Evolutionary conservation across 2,329 filamentous ascomycete species (phyloP).

Genomic region (Pyrenophora graminea): DNA sequence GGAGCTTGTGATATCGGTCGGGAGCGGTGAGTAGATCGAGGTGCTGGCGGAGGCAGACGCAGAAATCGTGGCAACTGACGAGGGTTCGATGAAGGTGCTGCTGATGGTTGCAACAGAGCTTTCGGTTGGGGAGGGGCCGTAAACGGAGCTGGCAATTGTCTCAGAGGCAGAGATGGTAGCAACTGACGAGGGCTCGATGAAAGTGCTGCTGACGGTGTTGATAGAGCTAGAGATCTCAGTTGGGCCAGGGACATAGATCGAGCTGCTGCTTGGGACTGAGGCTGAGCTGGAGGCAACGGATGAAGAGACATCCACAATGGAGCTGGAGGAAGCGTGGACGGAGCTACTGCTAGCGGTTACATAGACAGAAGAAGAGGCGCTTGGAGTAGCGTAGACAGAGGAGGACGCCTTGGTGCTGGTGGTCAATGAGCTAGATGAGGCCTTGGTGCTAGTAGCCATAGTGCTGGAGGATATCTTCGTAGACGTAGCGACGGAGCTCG

Average conservation of each 20-base stretch:
- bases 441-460: neutral
- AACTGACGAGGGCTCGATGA: conserved; percentile 1
- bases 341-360: conserved; percentile 3
- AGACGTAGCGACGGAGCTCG: neutral
- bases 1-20: neutral
- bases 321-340: conserved; percentile 2
- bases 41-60: neutral
- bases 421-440: neutral
- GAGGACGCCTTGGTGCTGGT: neutral
- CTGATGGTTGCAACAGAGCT: conserved; percentile 5
- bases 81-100: conserved; percentile 3
- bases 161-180: neutral
- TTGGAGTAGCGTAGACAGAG: conserved; percentile 4
- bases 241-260: conserved; percentile 1
- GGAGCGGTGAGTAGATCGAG: neutral
- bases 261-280: conserved; percentile 2
- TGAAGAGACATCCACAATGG: neutral
- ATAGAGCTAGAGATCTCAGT: neutral
- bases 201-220: neutral
- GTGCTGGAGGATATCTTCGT: neutral
- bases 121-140: no score
- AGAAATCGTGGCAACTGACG: conserved; percentile 1
- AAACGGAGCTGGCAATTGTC: neutral
- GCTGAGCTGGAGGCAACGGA: neutral
- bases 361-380: neutral